These are phyloP conservation scores for Monilinia fructigena DNA, from an alignment of 2,329 filamentous ascomycete species.

Conservation along the genomic window DNA sequence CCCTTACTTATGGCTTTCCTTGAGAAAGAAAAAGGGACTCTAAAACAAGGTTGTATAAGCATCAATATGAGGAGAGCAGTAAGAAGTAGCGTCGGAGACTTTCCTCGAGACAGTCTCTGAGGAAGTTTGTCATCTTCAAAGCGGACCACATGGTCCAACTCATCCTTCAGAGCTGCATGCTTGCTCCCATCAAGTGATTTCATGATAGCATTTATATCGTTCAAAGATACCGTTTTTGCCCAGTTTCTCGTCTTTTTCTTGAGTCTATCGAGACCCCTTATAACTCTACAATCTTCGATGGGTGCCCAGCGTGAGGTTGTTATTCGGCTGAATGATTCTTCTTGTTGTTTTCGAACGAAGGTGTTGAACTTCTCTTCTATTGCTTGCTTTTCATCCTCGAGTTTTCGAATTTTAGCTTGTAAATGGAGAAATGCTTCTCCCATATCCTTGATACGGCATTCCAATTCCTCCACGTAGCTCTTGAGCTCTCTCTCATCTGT, in stretches of 20 bases:
- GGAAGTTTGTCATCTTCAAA: conserved; percentile 23
- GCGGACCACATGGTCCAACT: conserved; percentile 8
- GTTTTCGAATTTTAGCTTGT: neutral
- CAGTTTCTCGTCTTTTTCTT: conserved; percentile 22
- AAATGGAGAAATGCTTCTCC: neutral
- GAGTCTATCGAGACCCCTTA: conserved; percentile 20
- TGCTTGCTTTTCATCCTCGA: neutral
- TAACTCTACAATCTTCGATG: conserved; percentile 18
- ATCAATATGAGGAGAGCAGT: conserved; percentile 23
- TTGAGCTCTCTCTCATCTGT: neutral
- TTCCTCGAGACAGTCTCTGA: conserved; percentile 13
- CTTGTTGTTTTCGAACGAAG: conserved; percentile 25
- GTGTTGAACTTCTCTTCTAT: conserved; percentile 9
- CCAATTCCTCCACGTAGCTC: neutral
- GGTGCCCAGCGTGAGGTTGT: conserved; percentile 17
- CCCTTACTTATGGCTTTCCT: neutral
- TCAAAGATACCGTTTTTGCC: conserved; percentile 16
- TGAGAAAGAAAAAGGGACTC: conserved; percentile 26
- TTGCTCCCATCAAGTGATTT: neutral
- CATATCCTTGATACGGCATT: neutral
- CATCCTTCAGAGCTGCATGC: neutral
- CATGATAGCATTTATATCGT: neutral
- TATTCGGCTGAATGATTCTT: conserved; percentile 24
- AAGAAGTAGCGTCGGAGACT: conserved; percentile 25
- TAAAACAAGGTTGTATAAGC: conserved; percentile 12